Conservation (phyloP, 805 yeast genomes). For the Yamadazyma scolyti region DNA sequence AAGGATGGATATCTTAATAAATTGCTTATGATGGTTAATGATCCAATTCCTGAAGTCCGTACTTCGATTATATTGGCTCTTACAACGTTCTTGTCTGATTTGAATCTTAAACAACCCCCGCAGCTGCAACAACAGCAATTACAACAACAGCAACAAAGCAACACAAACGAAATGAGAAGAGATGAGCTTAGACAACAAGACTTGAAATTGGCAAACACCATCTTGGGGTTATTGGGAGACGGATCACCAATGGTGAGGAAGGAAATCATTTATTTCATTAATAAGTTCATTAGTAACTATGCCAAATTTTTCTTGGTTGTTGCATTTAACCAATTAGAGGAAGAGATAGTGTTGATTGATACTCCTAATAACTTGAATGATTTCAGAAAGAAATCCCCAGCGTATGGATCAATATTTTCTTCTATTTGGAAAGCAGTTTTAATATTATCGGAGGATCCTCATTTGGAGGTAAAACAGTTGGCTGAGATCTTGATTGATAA, state of each 20-base stretch:
- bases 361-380: constrained; percentile 60
- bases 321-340: constrained; percentile 81
- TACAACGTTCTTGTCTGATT: constrained; percentile 59
- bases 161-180: constrained; percentile 26
- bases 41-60: constrained; percentile 94
- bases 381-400: constrained; percentile 64
- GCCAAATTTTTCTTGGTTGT: constrained; percentile 75
- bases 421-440: constrained; percentile 86
- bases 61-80: constrained; percentile 77
- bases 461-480: constrained; percentile 66
- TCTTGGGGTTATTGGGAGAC: constrained; percentile 70
- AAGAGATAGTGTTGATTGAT: constrained; percentile 66
- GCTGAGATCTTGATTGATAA: constrained; percentile 77
- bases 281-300: constrained; percentile 68
- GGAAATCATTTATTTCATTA: constrained; percentile 75
- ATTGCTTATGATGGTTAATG: constrained; percentile 59
- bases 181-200: constrained; percentile 65
- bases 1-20: constrained; percentile 60
- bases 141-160: constrained; percentile 12
- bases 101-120: constrained; percentile 11
- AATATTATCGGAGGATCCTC: constrained; percentile 84
- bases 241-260: constrained; percentile 88
- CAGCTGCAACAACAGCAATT: constrained; percentile 14
- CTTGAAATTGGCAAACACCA: constrained; percentile 62
- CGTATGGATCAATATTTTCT: constrained; percentile 82